These are phyloP conservation scores for Auricularia sp. DNA, from an alignment of 768 basidiomycete genomes.

Conservation along the genomic window DNA sequence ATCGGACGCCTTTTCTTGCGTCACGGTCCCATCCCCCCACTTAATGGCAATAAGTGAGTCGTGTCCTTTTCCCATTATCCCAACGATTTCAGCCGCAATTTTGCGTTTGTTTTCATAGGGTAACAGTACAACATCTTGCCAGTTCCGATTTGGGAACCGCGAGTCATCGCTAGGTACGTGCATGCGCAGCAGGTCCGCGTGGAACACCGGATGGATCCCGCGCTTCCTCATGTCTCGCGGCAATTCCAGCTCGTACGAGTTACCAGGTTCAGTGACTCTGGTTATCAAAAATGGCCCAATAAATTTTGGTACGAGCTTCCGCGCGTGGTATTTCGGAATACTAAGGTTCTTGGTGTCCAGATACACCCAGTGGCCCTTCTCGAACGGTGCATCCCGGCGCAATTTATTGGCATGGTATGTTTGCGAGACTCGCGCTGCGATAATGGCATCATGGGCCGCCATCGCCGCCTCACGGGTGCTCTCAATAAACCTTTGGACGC, in stretches of 20 bases:
- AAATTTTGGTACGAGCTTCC: slow-evolving; percentile 27
- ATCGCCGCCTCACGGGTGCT: slow-evolving; percentile 17
- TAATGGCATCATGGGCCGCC: slow-evolving; percentile 3
- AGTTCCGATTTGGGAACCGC: slow-evolving; percentile 24
- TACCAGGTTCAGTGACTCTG: slow-evolving; percentile 8
- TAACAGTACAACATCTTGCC: no score
- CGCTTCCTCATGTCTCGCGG: slow-evolving; percentile 16
- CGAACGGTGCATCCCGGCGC: slow-evolving; percentile 16
- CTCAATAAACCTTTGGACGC: slow-evolving; percentile 6
- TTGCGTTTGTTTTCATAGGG: slow-evolving; percentile 5
- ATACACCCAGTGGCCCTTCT: slow-evolving; percentile 25
- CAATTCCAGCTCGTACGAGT: slow-evolving; percentile 21
- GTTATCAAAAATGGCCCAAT: slow-evolving; percentile 29
- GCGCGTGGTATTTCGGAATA: slow-evolving; percentile 23
- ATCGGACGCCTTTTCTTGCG: not conserved
- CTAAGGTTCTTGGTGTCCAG: slow-evolving; percentile 27
- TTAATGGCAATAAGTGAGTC: slow-evolving; percentile 4
- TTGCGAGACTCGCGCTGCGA: slow-evolving; percentile 17
- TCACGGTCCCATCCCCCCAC: slow-evolving; percentile 6
- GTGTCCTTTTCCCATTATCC: slow-evolving; percentile 6
- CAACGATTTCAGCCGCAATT: not conserved
- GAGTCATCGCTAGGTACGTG: slow-evolving; percentile 21
- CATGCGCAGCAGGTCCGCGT: slow-evolving; percentile 21
- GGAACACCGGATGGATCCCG: slow-evolving; percentile 25
- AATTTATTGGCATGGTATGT: slow-evolving; percentile 21